These are phyloP conservation scores for Vaccinium corymbosum DNA, from an alignment of 148 eudicot genomes.

Conservation along the genomic window DNA sequence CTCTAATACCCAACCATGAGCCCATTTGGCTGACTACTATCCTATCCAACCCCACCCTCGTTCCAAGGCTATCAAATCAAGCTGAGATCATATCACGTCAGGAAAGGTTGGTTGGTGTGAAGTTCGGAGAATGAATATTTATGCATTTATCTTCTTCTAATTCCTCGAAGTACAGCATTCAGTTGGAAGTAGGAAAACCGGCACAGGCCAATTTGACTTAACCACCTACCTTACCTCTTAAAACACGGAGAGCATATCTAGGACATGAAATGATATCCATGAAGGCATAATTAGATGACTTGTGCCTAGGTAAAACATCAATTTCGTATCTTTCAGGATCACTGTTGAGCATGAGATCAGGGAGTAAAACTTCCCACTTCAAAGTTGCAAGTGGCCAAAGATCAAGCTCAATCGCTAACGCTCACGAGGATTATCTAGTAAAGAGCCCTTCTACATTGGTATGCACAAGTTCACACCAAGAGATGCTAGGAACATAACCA, in stretches of 20 bases:
- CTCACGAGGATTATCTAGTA: not conserved
- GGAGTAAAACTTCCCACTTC: not conserved
- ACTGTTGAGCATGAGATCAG: not conserved
- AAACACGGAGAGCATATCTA: not conserved
- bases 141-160: not conserved
- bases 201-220: too few species aligned
- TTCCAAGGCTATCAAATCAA: not conserved
- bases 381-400: not conserved
- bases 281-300: not conserved
- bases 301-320: not conserved
- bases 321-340: not conserved
- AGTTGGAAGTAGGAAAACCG: too few species aligned
- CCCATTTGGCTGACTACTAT: not conserved
- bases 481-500: too few species aligned
- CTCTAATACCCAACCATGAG: not conserved
- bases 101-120: not conserved
- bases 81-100: not conserved
- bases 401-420: not conserved
- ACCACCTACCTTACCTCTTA: too few species aligned
- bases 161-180: not conserved
- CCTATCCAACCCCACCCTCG: not conserved
- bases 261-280: not conserved
- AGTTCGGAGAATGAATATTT: not conserved
- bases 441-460: not conserved
- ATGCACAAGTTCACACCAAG: too few species aligned